Percentiles rank a stretch among this genome's conserved stretches.
Evolutionary conservation across 2,329 filamentous ascomycete species (phyloP).

Genomic region (Stagonosporopsis vannaccii): DNA sequence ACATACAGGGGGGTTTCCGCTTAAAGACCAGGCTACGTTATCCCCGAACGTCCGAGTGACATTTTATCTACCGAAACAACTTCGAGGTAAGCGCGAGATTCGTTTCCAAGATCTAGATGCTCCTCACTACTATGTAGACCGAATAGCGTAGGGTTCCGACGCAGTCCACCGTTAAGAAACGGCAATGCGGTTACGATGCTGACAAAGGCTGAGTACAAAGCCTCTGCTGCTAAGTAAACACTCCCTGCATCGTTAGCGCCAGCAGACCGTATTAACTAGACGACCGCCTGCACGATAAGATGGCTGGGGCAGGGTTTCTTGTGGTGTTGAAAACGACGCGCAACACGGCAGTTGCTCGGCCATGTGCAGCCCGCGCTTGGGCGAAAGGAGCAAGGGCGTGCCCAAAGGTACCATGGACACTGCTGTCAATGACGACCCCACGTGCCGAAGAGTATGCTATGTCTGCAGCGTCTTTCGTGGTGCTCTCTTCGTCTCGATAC

Average conservation of each 20-base stretch:
- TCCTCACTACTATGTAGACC: no score
- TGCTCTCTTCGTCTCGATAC: not conserved
- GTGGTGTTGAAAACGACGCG: not conserved
- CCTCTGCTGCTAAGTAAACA: not conserved
- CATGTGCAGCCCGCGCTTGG: conserved; percentile 3
- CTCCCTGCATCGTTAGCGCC: not conserved
- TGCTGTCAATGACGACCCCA: no score
- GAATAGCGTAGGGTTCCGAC: no score
- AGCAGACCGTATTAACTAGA: not conserved
- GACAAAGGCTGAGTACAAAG: not conserved
- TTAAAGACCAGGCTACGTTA: conserved; percentile 1
- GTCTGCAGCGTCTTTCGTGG: not conserved
- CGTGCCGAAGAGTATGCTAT: no score
- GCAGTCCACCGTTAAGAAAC: not conserved
- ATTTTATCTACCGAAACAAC: conserved; percentile 1
- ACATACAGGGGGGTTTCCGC: conserved; percentile 7
- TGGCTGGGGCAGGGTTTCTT: not conserved
- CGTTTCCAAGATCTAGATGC: not conserved
- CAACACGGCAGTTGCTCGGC: conserved; percentile 13
- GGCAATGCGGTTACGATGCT: not conserved
- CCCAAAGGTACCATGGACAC: no score
- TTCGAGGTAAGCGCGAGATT: not conserved
- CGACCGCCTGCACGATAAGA: not conserved
- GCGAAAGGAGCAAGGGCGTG: not conserved
- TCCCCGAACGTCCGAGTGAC: conserved; percentile 3